Percentiles rank a stretch among this genome's conserved stretches.
These are phyloP conservation scores for Fomitopsis palustris DNA, from an alignment of 1,284 basidiomycete species.

Conservation along the genomic window DNA sequence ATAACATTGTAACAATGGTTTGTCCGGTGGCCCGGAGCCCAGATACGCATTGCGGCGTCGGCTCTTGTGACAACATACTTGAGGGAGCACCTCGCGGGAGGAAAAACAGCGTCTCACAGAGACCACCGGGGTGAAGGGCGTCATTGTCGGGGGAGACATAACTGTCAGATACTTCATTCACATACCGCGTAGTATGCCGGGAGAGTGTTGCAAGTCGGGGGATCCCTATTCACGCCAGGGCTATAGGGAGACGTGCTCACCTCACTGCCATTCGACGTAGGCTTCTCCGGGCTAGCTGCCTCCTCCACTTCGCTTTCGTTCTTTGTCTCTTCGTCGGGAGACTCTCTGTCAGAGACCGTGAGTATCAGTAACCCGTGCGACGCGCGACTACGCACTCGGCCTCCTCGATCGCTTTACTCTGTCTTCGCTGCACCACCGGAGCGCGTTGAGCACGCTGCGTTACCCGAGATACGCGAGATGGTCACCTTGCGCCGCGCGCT, in stretches of 20 bases:
- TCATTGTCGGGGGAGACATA: no score
- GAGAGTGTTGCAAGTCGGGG: no score
- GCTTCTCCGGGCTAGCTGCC: background rate
- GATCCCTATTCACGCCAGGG: background rate
- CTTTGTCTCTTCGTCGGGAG: constrained; percentile 5
- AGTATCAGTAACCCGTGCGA: constrained; percentile 6
- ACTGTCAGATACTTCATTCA: no score
- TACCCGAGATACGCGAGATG: background rate
- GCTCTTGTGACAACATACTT: no score
- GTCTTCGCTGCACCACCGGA: background rate
- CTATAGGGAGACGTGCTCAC: background rate
- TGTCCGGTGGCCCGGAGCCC: no score
- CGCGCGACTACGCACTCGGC: constrained; percentile 11
- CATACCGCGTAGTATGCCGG: no score
- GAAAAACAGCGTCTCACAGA: no score
- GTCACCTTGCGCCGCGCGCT: constrained; percentile 39
- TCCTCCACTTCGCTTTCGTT: background rate
- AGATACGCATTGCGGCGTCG: no score
- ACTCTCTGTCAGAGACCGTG: constrained; percentile 6
- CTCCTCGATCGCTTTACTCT: background rate
- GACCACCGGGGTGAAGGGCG: no score
- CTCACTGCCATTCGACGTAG: background rate
- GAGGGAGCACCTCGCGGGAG: no score
- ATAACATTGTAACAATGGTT: background rate
- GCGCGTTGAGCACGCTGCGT: background rate